Conservation (phyloP, 805 yeast genomes). For the Ogataea methanolica region DNA sequence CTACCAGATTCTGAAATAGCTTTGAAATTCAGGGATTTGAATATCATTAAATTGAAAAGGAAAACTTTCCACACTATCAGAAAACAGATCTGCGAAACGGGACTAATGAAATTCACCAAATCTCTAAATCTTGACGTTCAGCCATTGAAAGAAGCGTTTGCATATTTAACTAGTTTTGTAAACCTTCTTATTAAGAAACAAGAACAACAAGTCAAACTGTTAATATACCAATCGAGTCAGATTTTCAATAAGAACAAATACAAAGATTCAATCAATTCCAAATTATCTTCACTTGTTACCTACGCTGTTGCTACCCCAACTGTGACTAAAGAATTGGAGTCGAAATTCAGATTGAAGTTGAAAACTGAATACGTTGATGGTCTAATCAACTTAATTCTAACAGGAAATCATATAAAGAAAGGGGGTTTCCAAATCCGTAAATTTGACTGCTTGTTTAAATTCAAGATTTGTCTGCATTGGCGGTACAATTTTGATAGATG, state of each 20-base stretch:
- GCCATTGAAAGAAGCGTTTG: constrained; percentile 7
- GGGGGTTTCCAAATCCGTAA: not conserved
- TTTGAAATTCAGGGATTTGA: constrained; percentile 5
- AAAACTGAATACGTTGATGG: constrained; percentile 2
- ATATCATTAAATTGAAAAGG: constrained; percentile 9
- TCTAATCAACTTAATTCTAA: constrained; percentile 4
- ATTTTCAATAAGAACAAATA: not conserved
- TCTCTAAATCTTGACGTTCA: constrained; percentile 16
- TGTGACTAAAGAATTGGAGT: constrained; percentile 1
- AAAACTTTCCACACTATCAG: constrained; percentile 25
- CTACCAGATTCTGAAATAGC: constrained; percentile 7
- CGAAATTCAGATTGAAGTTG: not conserved
- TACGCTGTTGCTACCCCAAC: not conserved
- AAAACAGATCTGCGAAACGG: constrained; percentile 16
- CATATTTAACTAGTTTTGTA: constrained; percentile 7
- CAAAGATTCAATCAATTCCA: not conserved
- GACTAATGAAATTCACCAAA: constrained; percentile 21
- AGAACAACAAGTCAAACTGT: not conserved
- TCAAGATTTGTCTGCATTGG: constrained; percentile 1
- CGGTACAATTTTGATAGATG: constrained; percentile 1
- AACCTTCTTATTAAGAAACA: constrained; percentile 1
- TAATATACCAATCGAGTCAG: not conserved
- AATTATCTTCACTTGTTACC: not conserved
- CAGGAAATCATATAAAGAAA: not conserved
- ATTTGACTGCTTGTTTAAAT: not conserved